Evolutionary conservation across 257 asterid species (phyloP).

Genomic region (Penstemon newberryi): DNA sequence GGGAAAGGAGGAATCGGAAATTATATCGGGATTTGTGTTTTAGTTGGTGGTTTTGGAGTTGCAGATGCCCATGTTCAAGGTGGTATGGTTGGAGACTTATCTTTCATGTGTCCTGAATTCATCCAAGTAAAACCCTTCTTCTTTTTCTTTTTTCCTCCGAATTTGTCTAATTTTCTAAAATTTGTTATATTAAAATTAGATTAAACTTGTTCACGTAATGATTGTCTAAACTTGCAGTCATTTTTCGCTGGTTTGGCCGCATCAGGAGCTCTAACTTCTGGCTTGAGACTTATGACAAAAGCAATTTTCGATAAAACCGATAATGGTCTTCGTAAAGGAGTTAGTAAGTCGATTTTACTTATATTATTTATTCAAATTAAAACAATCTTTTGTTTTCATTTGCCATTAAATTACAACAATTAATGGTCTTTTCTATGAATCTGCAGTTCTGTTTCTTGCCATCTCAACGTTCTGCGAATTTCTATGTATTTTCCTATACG

Average conservation of each 20-base stretch:
- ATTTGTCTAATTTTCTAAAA: background rate
- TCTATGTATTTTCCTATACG: conserved; percentile 66
- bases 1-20: conserved; percentile 75
- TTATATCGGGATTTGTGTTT: conserved; percentile 55
- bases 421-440: background rate
- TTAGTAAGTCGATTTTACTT: conserved; percentile 44
- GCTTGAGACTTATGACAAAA: conserved; percentile 73
- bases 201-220: background rate
- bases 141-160: background rate
- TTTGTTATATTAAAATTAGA: background rate
- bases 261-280: conserved; percentile 83
- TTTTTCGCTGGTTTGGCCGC: conserved; percentile 89
- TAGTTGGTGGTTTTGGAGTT: conserved; percentile 76
- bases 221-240: conserved; percentile 49
- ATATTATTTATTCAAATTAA: too few species aligned
- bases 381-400: too few species aligned
- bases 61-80: conserved; percentile 89
- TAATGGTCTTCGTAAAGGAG: conserved; percentile 83
- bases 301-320: conserved; percentile 67
- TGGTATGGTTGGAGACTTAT: conserved; percentile 81
- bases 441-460: conserved; percentile 66
- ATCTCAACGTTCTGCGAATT: conserved; percentile 65
- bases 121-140: conserved; percentile 49
- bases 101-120: conserved; percentile 84
- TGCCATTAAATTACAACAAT: background rate